These are phyloP conservation scores for Berberis vulgaris DNA, from an alignment of 164 flowering plant genomes.

Conservation along the genomic window DNA sequence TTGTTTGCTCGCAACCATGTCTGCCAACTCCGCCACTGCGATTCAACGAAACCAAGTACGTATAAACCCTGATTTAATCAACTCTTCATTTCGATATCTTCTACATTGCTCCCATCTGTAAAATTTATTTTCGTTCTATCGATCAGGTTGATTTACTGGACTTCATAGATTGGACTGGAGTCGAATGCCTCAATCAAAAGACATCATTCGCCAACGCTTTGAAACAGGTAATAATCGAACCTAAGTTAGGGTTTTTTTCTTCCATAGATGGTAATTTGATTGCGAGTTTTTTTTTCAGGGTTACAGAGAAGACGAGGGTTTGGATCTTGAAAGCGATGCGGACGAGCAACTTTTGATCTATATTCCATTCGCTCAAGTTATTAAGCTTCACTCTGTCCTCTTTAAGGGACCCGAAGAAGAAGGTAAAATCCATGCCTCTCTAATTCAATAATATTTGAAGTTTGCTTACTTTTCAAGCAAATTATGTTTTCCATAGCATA, in stretches of 20 bases:
- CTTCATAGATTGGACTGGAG: conserved; percentile 79
- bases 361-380: conserved; percentile 83
- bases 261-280: not conserved
- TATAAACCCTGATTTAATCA: too few species aligned
- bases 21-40: too few species aligned
- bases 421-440: conserved; percentile 28
- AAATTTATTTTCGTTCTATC: too few species aligned
- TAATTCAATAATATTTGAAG: too few species aligned
- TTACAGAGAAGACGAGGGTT: conserved; percentile 84
- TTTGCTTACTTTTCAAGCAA: too few species aligned
- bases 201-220: conserved; percentile 62
- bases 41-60: too few species aligned
- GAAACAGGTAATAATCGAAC: conserved; percentile 53
- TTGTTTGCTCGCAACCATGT: too few species aligned
- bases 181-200: conserved; percentile 90
- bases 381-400: conserved; percentile 64
- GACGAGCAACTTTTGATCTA: conserved; percentile 92
- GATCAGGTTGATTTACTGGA: conserved; percentile 79
- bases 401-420: conserved; percentile 86
- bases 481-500: too few species aligned
- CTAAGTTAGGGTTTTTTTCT: not conserved
- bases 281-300: conserved; percentile 31
- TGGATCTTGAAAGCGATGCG: conserved; percentile 87
- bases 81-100: too few species aligned
- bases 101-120: too few species aligned